Percentiles rank a stretch among this genome's conserved stretches.
phyloP scores from a whole-genome alignment of 805 yeast genomes.

The Pichia insulana region DNA sequence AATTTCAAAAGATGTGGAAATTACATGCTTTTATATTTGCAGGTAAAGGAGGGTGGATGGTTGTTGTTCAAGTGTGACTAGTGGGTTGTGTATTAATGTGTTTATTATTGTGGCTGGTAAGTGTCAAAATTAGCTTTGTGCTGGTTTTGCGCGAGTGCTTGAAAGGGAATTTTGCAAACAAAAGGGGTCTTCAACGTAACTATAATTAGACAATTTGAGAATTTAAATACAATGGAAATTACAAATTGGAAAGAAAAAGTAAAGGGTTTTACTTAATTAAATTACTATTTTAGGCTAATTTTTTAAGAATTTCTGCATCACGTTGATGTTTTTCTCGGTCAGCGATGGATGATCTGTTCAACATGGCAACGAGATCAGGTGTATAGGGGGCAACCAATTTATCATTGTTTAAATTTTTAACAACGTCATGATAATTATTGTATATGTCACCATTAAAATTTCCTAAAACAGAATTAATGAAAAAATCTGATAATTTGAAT shows the following conservation, averaged over 20 bases:
- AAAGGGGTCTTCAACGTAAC: neutral
- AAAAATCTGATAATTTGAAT: conserved; percentile 71
- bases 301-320: conserved; percentile 17
- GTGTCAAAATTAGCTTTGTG: too few species aligned
- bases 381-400: conserved; percentile 53
- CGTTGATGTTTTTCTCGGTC: conserved; percentile 26
- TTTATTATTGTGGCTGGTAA: too few species aligned
- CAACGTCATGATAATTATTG: conserved; percentile 59
- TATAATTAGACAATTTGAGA: neutral
- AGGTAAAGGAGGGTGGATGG: too few species aligned
- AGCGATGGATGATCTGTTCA: conserved; percentile 31
- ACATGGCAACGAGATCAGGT: conserved; percentile 27
- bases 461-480: conserved; percentile 79
- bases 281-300: conserved; percentile 12
- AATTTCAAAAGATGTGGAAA: too few species aligned
- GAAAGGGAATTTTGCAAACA: neutral
- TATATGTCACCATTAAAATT: conserved; percentile 75
- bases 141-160: too few species aligned
- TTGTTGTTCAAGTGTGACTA: too few species aligned
- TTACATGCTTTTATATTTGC: too few species aligned
- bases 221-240: too few species aligned
- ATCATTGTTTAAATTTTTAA: conserved; percentile 42
- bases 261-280: too few species aligned
- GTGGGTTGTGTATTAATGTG: too few species aligned
- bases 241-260: too few species aligned